Percentiles rank a stretch among this genome's conserved stretches.
Conservation (phyloP, 192 early-diverging fungal genomes). For the Chytriomyces sp. region DNA sequence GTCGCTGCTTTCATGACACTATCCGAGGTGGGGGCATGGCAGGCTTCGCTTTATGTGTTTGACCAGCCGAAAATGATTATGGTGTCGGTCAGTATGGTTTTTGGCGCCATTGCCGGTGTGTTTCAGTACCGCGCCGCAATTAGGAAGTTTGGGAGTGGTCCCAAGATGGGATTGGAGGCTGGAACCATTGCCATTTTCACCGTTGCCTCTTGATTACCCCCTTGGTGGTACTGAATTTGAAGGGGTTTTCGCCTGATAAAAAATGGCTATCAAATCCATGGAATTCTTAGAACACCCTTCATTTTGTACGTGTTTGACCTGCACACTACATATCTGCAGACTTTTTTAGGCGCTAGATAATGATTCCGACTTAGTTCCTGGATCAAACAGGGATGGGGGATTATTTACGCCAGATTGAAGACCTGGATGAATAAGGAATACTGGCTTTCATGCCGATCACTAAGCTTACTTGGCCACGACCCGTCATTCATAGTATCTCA, state of each 20-base stretch:
- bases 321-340: too few relatives aligned
- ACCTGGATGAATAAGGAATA: too few relatives aligned
- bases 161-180: neutral
- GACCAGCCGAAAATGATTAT: slow-evolving; percentile 8
- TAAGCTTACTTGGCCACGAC: too few relatives aligned
- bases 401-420: too few relatives aligned
- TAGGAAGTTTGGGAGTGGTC: neutral
- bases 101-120: neutral
- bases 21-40: neutral
- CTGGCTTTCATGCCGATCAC: too few relatives aligned
- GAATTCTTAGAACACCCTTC: neutral
- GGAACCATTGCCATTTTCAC: neutral
- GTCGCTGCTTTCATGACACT: slow-evolving; percentile 9
- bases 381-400: too few relatives aligned
- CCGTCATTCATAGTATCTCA: too few relatives aligned
- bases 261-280: neutral
- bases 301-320: too few relatives aligned
- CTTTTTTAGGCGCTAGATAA: too few relatives aligned
- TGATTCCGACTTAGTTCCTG: too few relatives aligned
- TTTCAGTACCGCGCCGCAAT: slow-evolving; percentile 8
- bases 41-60: slow-evolving; percentile 4
- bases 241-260: neutral
- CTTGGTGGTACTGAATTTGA: too few relatives aligned
- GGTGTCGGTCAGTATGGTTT: neutral
- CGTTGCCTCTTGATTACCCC: neutral